Evolutionary conservation across 495 filamentous ascomycete species (phyloP), one percentile per base, ranked within the genome.

Genomic region (Penicillium odoratum): DNA sequence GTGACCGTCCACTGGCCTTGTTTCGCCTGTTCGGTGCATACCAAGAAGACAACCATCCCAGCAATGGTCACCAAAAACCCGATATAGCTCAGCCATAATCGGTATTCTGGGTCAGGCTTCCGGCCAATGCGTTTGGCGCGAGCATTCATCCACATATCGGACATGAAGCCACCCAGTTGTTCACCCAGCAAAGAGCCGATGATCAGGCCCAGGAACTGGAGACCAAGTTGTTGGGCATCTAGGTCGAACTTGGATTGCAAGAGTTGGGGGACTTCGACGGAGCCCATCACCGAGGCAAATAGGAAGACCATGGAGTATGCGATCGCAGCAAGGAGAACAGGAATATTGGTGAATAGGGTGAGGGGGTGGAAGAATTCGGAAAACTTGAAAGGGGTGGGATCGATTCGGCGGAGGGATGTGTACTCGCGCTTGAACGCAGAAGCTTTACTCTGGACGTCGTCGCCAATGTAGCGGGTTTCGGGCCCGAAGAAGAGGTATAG

Each of bases 121-220:
- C 49, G 52, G 4, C 67, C 67, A 16, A 74, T 74, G n/a, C 62
- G 68, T 6, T 62, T 57, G 0, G 70, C 59, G n/a, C 70, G 67
- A 0, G 61, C 31, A 34, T 67, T 75, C 76, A 85, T 83, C 77
- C 78, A 84, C n/a, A 67, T 60, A 52, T 85, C 81, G 25, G 77
- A 82, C 58, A 76, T 53, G 36, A 69, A 52, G 6, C 82, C 82
- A 36, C 78, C 80, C 9, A 85, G 55, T 58, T 82, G 81, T 59
- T 85, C 82, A 30, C 83, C 83, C 3, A 85, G 69, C 1, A 85
- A 50, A 6, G 78, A 76, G 0, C 83, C 83, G 31, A 84, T 74
- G 43, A 85, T 83, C 29, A 84, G 61, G 28, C 77, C 77, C 6
- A 82, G 57, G 55, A 81, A 82, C 53, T 83, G 81, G 3, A 84